Base-by-base conservation (phyloP, 108 stramenopile species). In the Fragilaria crotonensis region DNA sequence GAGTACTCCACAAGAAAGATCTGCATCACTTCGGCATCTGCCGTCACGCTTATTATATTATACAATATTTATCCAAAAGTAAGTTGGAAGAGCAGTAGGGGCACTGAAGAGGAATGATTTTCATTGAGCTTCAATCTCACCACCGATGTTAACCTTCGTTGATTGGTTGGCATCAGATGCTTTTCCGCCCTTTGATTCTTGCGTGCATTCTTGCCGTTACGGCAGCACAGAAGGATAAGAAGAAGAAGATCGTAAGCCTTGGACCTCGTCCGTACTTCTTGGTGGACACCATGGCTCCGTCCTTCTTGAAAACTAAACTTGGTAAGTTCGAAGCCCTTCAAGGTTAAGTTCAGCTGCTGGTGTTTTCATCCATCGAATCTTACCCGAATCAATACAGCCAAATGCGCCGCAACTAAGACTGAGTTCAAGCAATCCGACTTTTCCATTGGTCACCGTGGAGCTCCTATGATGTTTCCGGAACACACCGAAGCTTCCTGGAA, bases 371-470 rank as follows among this genome's bases (percentile, higher is more conserved):
- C 7, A 20, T 25, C 14, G 4, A 25, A 22, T 31, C 26, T 32
- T 2, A 25, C 27, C 19, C 31, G 17, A 29, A 33, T 29, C 26
- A 53, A 5, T 25, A 2, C 28, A 77, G 69, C 31, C 23, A 47
- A 49, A 28, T 86, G 85, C 52, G 85, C 85, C 18, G 45, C 51
- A 21, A 58, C 59, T 0, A 78, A 36, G 4, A 64, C 52, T 33
- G 17, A 31, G 9, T 75, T 64, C 52, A 46, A 22, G 5, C 44
- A 52, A 5, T 77, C 80, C 19, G 86, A 87, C 51, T 81, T 75
- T 19, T 70, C 77, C 50, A 82, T 87, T 52, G 82, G 86, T 4
- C 86, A 87, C 53, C 77, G 86, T 29, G 86, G 86, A 44, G 86
- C 86, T n/a, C 62, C 65, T 28, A 52, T 85, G 69, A 66, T 70